Conservation (phyloP, 2,329 filamentous ascomycete genomes). For the Aspergillus caelatus region DNA sequence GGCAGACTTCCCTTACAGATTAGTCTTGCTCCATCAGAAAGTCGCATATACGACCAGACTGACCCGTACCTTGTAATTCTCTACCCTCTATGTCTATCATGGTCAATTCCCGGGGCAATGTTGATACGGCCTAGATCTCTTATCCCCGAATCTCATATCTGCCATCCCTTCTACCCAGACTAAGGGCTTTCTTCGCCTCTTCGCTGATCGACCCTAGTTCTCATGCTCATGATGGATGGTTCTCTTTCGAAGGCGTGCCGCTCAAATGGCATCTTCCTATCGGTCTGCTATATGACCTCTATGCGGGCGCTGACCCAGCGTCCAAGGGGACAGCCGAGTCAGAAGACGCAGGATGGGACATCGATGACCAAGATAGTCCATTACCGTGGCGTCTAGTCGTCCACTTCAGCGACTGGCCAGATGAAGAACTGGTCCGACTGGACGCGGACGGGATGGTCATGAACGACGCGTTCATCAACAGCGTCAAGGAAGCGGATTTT, state of each 20-base stretch:
- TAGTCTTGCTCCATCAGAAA: slow-evolving; percentile 60
- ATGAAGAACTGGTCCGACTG: slow-evolving; percentile 60
- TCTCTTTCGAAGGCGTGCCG: slow-evolving; percentile 68
- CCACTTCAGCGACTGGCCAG: slow-evolving; percentile 62
- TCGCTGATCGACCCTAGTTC: slow-evolving; percentile 61
- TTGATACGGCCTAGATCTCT: slow-evolving; percentile 51
- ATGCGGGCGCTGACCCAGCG: slow-evolving; percentile 58
- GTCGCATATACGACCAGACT: slow-evolving; percentile 61
- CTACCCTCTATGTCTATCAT: not conserved
- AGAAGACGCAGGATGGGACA: slow-evolving; percentile 23
- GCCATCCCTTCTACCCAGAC: slow-evolving; percentile 63
- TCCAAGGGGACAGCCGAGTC: slow-evolving; percentile 27
- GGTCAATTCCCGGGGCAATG: not conserved
- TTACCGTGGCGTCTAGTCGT: slow-evolving; percentile 67
- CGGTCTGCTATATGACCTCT: slow-evolving; percentile 70
- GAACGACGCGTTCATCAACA: slow-evolving; percentile 69
- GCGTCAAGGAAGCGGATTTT: slow-evolving; percentile 81
- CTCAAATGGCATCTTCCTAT: slow-evolving; percentile 74
- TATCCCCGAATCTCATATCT: slow-evolving; percentile 70
- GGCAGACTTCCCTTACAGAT: slow-evolving; percentile 65
- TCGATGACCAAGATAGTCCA: slow-evolving; percentile 20
- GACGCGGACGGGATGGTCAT: slow-evolving; percentile 59
- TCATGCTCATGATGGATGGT: slow-evolving; percentile 58
- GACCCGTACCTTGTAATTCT: slow-evolving; percentile 61
- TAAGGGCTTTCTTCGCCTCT: slow-evolving; percentile 64